Evolutionary conservation across 345 rosid genomes (phyloP), one percentile per base, ranked within the genome.

Genomic region (Eucalyptus paniculata): DNA sequence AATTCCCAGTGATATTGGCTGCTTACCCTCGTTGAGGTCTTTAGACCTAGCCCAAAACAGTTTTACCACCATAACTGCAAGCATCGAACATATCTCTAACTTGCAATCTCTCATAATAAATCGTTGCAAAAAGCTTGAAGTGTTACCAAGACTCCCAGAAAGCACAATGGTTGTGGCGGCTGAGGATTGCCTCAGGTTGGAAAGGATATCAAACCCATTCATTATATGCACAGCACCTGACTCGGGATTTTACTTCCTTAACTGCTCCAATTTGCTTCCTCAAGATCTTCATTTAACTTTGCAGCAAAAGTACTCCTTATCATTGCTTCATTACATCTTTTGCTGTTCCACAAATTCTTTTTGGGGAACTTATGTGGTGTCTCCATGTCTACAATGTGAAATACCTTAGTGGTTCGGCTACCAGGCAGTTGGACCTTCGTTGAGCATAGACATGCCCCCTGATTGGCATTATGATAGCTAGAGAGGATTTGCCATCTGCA

Each of bases 381-480:
- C 69, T 62, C 69, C 69, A 62, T 62, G 69, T 28, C 18, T 13
- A 0, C 15, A 62, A 62, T 12, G 69, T 30, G 32, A 62, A 62
- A 62, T 62, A 62, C 69, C 69, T 0, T 18, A 62, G 34, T 13
- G 69, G 69, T 62, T 62, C 2, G 0, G 34, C 69, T 28, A 28
- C 34, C 69, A 62, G 3, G n/a, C 34, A 12, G 3, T 62, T 62
- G 69, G 32, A 12, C 32, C 69, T 62, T 62, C 0, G 18, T 30
- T 62, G 69, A 28, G 34, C 8, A 62, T 62, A 30, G 9, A 6
- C 34, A 62, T 62, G 69, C 15, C 69, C n/a, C 32, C 5, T 62
- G 0, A 62, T 62, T 30, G 69, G 69, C 8, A 11, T 28, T 0
- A 62, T 0, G 0, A 12, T 13, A 28, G 8, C 0, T 6, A 34